phyloP scores from a whole-genome alignment of 805 yeast species.

The Cyberlindnera galapagoensis region DNA sequence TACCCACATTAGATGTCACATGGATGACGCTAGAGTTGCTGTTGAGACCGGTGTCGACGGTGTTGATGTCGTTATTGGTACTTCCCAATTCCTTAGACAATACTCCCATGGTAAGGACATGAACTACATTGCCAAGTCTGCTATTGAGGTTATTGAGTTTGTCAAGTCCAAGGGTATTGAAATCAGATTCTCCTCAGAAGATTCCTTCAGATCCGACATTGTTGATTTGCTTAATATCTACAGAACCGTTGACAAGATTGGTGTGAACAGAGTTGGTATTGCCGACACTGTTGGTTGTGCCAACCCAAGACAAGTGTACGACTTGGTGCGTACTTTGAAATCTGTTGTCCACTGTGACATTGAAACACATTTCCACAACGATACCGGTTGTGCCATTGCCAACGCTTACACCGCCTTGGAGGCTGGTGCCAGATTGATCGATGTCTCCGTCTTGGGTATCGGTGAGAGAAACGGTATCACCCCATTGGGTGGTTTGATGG shows the following conservation, averaged over 20 bases:
- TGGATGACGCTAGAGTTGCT: conserved; percentile 97
- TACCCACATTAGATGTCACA: conserved; percentile 96
- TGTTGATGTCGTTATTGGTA: conserved; percentile 97
- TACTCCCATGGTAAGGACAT: conserved; percentile 97
- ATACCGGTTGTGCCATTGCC: conserved; percentile 98
- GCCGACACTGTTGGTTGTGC: conserved; percentile 99
- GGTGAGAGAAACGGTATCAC: conserved; percentile 99
- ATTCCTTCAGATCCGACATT: conserved; percentile 93
- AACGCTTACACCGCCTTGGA: conserved; percentile 97
- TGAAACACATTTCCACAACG: conserved; percentile 98
- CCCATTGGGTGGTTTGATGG: conserved; percentile 97
- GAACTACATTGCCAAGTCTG: conserved; percentile 94
- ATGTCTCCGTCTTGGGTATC: conserved; percentile 92
- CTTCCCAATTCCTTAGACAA: conserved; percentile 90
- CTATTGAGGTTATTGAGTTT: conserved; percentile 93
- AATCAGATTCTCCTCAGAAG: conserved; percentile 95
- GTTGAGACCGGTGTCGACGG: conserved; percentile 99
- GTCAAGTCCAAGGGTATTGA: conserved; percentile 96
- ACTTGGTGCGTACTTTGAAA: conserved; percentile 87
- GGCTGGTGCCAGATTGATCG: conserved; percentile 94
- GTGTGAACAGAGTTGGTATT: conserved; percentile 97
- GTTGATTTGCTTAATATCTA: conserved; percentile 93
- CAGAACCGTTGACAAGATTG: conserved; percentile 94
- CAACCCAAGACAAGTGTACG: conserved; percentile 98
- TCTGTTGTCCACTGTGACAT: conserved; percentile 94